Evolutionary conservation across 768 basidiomycete species (phyloP), one percentile per base, ranked within the genome.

Genomic region (Suillus subluteus): DNA sequence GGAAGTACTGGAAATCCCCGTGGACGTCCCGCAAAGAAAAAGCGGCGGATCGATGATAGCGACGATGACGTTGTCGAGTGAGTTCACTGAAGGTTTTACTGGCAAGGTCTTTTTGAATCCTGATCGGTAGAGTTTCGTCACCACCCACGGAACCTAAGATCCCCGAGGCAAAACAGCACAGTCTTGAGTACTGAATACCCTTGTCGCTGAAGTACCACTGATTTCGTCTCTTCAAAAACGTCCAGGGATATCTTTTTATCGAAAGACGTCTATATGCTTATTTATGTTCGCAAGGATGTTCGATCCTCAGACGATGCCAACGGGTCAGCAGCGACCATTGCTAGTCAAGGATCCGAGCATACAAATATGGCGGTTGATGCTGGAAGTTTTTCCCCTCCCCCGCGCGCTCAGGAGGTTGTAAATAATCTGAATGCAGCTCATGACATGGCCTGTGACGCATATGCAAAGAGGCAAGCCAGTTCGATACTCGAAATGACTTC

Each of bases 231-330:
- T 71, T 71, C 67, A 70, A 63, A 54, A 67, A 58, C 16, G 30
- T 67, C 62, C 70, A 86, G 84, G 67, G 80, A 82, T 46, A 83
- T 91, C 50, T 77, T 77, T 69, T 82, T 86, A 3, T 95, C 95
- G 2, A 91, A 86, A 78, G 95, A 98, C 71, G 95, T 94, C 7
- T 98, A 99, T 78, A 97, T 98, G 95, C 84, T 98, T 40, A 89
- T 99, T 63, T 99, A 98, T 77, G 85, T 87, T 44, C 86, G 87
- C 13, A 83, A 81, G 69, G 72, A 77, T 37, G 65, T 70, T 23
- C 54, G 56, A 43, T 58, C 64, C 46, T 23, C 68, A 59, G 67
- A 68, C 62, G 64, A 65, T 2, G 23, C 50, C 64, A 35, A 55
- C 69, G 68, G 70, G 67, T 69, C 65, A 55, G 48, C 64, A 48